Conservation (phyloP, 2,329 filamentous ascomycete species). For the Trichoderma koningiopsis region DNA sequence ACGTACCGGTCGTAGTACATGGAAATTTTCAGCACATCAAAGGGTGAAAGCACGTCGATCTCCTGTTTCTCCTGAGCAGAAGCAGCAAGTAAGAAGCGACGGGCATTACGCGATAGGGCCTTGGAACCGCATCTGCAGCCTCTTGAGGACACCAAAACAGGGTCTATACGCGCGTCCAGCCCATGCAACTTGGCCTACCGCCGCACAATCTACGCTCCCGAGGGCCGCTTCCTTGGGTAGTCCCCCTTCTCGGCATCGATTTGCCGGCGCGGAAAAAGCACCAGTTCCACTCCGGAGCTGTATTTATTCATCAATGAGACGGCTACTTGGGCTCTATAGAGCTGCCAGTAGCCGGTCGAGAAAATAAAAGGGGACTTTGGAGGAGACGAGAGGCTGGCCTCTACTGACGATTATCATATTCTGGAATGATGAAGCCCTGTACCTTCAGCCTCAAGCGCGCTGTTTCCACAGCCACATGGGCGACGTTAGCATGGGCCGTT, state of each 20-base stretch:
- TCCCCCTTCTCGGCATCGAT: conserved; percentile 20
- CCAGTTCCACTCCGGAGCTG: conserved; percentile 11
- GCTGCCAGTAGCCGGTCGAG: neutral
- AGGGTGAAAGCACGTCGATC: neutral
- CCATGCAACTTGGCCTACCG: conserved; percentile 2
- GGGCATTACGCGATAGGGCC: neutral
- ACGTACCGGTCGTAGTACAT: neutral
- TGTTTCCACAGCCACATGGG: conserved; percentile 3
- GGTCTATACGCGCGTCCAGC: conserved; percentile 23
- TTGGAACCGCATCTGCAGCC: neutral
- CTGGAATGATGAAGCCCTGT: conserved; percentile 10
- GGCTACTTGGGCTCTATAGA: neutral
- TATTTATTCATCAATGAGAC: neutral
- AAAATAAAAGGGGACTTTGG: neutral
- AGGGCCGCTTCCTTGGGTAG: conserved; percentile 4
- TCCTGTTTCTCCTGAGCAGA: neutral
- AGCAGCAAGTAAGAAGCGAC: neutral
- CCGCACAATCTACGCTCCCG: conserved; percentile 8
- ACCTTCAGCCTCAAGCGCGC: neutral
- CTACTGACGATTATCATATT: neutral
- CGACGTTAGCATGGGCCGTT: conserved; percentile 4
- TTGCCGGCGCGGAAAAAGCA: conserved; percentile 18
- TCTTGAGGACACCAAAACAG: neutral
- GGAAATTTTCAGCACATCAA: conserved; percentile 8
- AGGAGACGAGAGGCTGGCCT: neutral